These are phyloP conservation scores for Heliosperma pusillum DNA, from an alignment of 148 eudicot species.

Conservation along the genomic window DNA sequence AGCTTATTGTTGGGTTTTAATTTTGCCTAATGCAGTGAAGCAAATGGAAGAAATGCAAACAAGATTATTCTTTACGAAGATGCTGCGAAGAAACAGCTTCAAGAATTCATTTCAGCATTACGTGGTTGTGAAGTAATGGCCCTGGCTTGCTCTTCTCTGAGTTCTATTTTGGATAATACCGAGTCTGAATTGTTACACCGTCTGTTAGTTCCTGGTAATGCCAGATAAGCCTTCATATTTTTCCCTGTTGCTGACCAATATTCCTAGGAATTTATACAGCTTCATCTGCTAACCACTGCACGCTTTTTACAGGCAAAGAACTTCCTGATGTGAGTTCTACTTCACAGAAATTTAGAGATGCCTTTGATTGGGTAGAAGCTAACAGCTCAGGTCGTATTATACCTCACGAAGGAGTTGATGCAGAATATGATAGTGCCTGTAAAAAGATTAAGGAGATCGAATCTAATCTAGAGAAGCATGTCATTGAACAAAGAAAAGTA, in stretches of 20 bases:
- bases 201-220: constrained; percentile 73
- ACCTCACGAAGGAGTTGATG: constrained; percentile 79
- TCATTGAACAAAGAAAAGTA: constrained; percentile 68
- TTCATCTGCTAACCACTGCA: constrained; percentile 19
- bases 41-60: constrained; percentile 82
- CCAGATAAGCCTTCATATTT: constrained; percentile 2
- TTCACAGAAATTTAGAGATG: constrained; percentile 69
- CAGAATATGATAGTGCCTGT: constrained; percentile 71
- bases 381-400: constrained; percentile 81
- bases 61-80: constrained; percentile 92
- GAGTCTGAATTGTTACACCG: constrained; percentile 58
- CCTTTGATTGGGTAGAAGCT: constrained; percentile 95
- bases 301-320: constrained; percentile 59
- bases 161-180: constrained; percentile 52
- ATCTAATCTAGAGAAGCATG: constrained; percentile 52
- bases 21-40: constrained; percentile 58
- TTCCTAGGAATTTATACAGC: constrained; percentile 3
- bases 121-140: constrained; percentile 84
- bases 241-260: neutral
- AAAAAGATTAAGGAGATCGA: constrained; percentile 56
- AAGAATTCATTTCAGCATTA: constrained; percentile 80
- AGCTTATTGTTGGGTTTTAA: constrained; percentile 1
- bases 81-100: constrained; percentile 85
- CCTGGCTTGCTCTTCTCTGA: constrained; percentile 69
- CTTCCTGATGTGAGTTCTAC: constrained; percentile 59